These are phyloP conservation scores for Daldinia decipiens DNA, from an alignment of 495 filamentous ascomycete species.

Conservation along the genomic window DNA sequence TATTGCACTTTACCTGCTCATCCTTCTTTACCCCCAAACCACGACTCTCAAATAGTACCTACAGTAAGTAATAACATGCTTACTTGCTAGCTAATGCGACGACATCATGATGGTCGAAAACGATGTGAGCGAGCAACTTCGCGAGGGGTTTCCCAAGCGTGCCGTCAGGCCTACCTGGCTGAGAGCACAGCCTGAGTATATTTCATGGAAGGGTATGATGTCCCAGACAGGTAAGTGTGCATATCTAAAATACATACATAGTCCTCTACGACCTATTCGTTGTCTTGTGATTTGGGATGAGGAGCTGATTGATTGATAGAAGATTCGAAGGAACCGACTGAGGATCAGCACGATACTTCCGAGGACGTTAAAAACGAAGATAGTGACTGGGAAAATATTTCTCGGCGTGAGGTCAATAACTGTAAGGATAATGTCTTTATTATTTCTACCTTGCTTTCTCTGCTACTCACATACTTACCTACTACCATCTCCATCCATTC, in stretches of 20 bases:
- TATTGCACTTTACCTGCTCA: background rate
- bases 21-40: background rate
- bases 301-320: background rate
- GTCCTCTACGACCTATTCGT: no score
- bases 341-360: background rate
- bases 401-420: background rate
- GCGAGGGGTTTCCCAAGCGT: background rate
- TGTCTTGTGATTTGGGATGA: no score
- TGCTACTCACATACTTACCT: background rate
- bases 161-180: background rate
- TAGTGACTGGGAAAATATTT: background rate
- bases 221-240: background rate
- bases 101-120: background rate
- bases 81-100: background rate
- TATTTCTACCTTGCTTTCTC: background rate
- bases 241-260: no score
- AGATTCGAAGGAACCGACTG: background rate
- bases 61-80: background rate
- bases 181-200: no score
- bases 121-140: background rate
- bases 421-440: conserved; percentile 1
- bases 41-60: background rate
- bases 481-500: background rate
- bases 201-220: background rate
- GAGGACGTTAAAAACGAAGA: background rate